A percentile compares a stretch with the other conserved stretches of the same genome.
Evolutionary conservation across 2,329 filamentous ascomycete species (phyloP).

Genomic region (Xylariaceae sp.): DNA sequence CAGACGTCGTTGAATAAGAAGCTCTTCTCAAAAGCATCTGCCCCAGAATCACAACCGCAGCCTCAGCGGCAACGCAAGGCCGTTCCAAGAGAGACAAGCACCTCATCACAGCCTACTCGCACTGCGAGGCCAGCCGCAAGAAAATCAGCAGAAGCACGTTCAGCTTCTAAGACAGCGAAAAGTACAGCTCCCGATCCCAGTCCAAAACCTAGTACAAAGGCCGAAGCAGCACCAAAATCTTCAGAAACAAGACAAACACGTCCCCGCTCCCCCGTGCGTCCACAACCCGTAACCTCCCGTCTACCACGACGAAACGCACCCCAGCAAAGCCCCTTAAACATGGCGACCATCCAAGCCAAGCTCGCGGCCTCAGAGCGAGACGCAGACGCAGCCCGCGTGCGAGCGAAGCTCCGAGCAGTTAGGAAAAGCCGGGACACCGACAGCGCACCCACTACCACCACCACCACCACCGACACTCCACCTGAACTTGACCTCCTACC

Average conservation of each 20-base stretch:
- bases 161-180: slow-evolving; percentile 14
- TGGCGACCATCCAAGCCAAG: slow-evolving; percentile 62
- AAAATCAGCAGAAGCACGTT: slow-evolving; percentile 14
- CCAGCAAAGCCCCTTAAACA: slow-evolving; percentile 57
- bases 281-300: slow-evolving; percentile 31
- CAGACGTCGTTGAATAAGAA: slow-evolving; percentile 29
- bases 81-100: background rate
- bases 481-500: background rate
- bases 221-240: background rate
- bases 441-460: background rate
- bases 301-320: slow-evolving; percentile 30
- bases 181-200: slow-evolving; percentile 19
- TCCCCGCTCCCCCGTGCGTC: slow-evolving; percentile 5
- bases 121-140: slow-evolving; percentile 9
- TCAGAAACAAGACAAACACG: background rate
- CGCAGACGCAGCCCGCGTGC: slow-evolving; percentile 60
- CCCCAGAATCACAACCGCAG: slow-evolving; percentile 9
- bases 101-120: slow-evolving; percentile 1
- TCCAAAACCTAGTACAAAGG: slow-evolving; percentile 5
- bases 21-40: slow-evolving; percentile 29
- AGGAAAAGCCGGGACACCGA: slow-evolving; percentile 32
- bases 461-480: background rate
- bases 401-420: slow-evolving; percentile 60
- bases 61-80: slow-evolving; percentile 12
- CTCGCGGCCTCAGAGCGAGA: slow-evolving; percentile 62